A percentile compares a stretch with the other conserved stretches of the same genome.
Conservation (phyloP, 805 yeast species). For the baker's yeast (Saccharomyces cerevisiae) region DNA sequence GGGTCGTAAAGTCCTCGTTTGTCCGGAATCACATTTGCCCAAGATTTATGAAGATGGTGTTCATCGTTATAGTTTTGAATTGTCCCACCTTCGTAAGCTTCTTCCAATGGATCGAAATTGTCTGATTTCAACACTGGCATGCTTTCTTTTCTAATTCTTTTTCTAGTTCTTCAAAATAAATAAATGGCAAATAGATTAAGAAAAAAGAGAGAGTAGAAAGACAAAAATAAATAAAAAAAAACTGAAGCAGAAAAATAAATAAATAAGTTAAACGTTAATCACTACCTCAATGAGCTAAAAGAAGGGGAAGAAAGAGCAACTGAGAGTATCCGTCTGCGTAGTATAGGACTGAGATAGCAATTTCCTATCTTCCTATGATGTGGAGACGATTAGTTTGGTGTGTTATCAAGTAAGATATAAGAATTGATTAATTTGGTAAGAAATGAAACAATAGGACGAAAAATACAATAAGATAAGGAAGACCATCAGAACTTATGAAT, state of each 20-base stretch:
- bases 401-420: background rate
- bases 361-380: background rate
- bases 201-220: background rate
- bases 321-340: background rate
- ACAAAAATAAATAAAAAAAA: background rate
- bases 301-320: background rate
- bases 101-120: constrained; percentile 21
- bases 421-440: background rate
- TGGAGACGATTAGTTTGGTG: background rate
- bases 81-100: constrained; percentile 26
- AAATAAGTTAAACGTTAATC: background rate
- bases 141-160: background rate
- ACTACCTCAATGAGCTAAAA: background rate
- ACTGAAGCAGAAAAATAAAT: background rate
- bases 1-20: constrained; percentile 91
- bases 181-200: background rate
- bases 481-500: background rate
- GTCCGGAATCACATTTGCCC: constrained; percentile 87
- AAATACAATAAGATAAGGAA: background rate
- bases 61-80: constrained; percentile 7
- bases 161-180: background rate
- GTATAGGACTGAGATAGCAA: background rate
- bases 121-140: constrained; percentile 18
- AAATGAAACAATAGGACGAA: background rate
- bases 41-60: constrained; percentile 50